Evolutionary conservation across 2,329 filamentous ascomycete species (phyloP), one percentile per base, ranked within the genome.

Genomic region (Phialocephala sp.): DNA sequence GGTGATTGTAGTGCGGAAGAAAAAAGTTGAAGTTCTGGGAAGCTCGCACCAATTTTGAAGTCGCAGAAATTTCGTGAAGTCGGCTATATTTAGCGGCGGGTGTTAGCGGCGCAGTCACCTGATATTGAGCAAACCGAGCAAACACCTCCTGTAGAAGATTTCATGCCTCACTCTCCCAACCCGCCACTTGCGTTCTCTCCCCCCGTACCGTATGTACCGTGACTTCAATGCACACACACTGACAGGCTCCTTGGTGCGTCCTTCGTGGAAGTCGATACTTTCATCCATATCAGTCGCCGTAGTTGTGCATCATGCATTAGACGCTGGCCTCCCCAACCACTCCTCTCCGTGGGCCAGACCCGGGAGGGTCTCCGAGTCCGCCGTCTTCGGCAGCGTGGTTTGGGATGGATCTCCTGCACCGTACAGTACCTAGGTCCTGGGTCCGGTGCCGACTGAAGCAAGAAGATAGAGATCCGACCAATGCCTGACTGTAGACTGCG

Each of bases 41-140:
- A 50, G 45, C n/a, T 45, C 43, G 8, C 45, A 50, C 22, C 37
- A 41, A 50, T 50, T 50, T 50, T 50, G 45, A 50, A 50, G 45
- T 45, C 43, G 43, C 43, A 45, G 22, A 50, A 50, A 50, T 9
- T 50, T 50, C 18, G n/a, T 32, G 27, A 32, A 32, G 27, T 22
- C 45, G 45, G 6, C 3, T 50, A 50, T 50, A 24, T 24, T 50
- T 50, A 50, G 45, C 20, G 45, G 8, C 8, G 14, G 45, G 45
- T 3, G 12, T n/a, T 50, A 50, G 45, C 45, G 45, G 45, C 4
- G 6, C 3, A 32, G 27, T 32, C 27, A 32, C 27, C 27, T 32
- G 27, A 32, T 6, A 32, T 6, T 3, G 27, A 32, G 27, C 27
- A 32, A 32, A 32, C 27, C 27, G 3, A 32, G 27, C 27, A 32